phyloP scores from a whole-genome alignment of 768 basidiomycete genomes.

The Pleurotus salmoneostramineus region DNA sequence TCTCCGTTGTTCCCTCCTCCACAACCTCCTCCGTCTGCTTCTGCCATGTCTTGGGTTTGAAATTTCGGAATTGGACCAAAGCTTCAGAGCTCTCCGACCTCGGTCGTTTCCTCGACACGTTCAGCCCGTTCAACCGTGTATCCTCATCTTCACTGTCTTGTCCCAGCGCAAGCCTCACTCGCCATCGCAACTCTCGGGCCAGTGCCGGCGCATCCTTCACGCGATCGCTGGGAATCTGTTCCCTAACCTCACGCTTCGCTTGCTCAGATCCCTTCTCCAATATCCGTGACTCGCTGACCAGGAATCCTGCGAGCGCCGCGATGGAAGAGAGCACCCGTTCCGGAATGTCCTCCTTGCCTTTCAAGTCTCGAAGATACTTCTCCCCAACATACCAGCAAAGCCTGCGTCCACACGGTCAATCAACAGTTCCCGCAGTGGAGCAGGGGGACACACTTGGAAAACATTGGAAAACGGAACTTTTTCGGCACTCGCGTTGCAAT shows the following conservation, averaged over 20 bases:
- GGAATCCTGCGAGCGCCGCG: constrained; percentile 66
- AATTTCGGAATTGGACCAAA: constrained; percentile 50
- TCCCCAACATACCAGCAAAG: constrained; percentile 91
- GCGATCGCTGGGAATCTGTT: constrained; percentile 76
- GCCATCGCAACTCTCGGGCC: constrained; percentile 85
- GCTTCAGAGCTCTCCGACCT: constrained; percentile 19
- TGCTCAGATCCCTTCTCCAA: constrained; percentile 71
- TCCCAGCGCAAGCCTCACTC: constrained; percentile 60
- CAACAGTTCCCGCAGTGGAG: not conserved
- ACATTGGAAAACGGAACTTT: constrained; percentile 84
- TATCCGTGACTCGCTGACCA: constrained; percentile 70
- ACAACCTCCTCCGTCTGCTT: constrained; percentile 35
- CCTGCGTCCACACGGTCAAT: constrained; percentile 32
- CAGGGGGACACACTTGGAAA: constrained; percentile 52
- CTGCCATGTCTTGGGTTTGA: constrained; percentile 69
- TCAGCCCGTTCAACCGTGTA: constrained; percentile 27
- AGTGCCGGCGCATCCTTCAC: constrained; percentile 79
- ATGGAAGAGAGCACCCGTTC: constrained; percentile 69
- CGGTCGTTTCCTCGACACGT: constrained; percentile 32
- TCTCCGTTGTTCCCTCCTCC: constrained; percentile 33
- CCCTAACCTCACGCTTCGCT: constrained; percentile 73
- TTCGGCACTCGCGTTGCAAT: constrained; percentile 90
- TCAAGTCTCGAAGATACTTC: constrained; percentile 71
- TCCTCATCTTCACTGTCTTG: constrained; percentile 67
- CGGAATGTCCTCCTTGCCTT: constrained; percentile 32